phyloP scores from a whole-genome alignment of 768 basidiomycete genomes.

The Hygrophorus russula region DNA sequence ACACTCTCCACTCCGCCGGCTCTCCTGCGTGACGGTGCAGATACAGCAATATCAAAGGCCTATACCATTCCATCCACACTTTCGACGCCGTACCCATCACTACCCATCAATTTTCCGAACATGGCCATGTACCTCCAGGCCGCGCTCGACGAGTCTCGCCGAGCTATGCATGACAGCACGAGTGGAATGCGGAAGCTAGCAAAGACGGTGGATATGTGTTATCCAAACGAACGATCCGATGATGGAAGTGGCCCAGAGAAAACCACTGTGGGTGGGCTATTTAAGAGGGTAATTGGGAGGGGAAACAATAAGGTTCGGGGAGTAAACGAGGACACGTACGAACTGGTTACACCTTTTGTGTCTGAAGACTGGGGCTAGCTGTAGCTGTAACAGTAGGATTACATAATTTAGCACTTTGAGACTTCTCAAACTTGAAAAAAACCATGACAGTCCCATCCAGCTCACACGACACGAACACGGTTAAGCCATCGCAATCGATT shows the following conservation, averaged over 20 bases:
- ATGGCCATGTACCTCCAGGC: constrained; percentile 68
- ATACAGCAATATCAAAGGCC: constrained; percentile 53
- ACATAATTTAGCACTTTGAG: neutral
- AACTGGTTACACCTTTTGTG: constrained; percentile 75
- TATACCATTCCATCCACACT: constrained; percentile 59
- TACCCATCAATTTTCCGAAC: constrained; percentile 68
- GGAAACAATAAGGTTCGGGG: constrained; percentile 33
- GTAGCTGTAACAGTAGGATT: neutral
- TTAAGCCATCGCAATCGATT: constrained; percentile 12
- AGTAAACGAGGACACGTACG: constrained; percentile 70
- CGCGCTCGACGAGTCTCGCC: constrained; percentile 58
- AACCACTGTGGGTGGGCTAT: constrained; percentile 37
- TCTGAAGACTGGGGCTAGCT: constrained; percentile 53
- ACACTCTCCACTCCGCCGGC: constrained; percentile 45
- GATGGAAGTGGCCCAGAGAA: constrained; percentile 22
- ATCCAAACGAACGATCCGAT: constrained; percentile 31
- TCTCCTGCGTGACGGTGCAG: constrained; percentile 52
- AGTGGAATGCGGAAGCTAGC: constrained; percentile 56
- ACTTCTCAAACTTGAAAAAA: neutral
- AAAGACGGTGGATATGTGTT: constrained; percentile 57
- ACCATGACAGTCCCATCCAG: neutral
- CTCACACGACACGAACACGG: neutral
- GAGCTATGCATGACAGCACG: constrained; percentile 45
- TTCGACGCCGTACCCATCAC: constrained; percentile 50
- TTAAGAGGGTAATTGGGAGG: constrained; percentile 52